Base-by-base conservation (phyloP, 1,139 yeast genomes). In the Kodamaea arcana region DNA sequence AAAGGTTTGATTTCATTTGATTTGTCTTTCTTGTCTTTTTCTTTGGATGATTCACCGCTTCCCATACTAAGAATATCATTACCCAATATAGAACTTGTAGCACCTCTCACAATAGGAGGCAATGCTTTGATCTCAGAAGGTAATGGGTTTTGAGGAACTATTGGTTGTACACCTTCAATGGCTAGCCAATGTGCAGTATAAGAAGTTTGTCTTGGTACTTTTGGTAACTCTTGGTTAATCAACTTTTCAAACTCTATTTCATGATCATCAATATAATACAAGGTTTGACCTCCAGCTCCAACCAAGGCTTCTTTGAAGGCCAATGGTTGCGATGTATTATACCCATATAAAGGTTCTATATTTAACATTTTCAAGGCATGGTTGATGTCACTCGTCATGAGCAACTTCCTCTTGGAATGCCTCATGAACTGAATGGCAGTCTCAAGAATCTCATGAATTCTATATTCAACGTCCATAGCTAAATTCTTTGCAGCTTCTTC, bases 101-200 rank as follows among this genome's bases (percentile, higher is more conserved):
- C 85, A 29, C 94, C 94, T 51, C 94, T 67, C 28, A 77, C 71
- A 13, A 77, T 66, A 2, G 90, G 83, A 27, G 85, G 81, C 16
- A 82, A 56, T 34, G 71, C 69, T 51, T 78, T 79, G 37, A 83
- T 78, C 48, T 83, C 94, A 28, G 80, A 72, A 16, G 90, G 78
- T 30, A 84, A 76, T 24, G 99, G 99, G 61, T 94, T 94, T 60
- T 94, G 98, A 2, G 97, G 95, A 38, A 94, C 92, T 34, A 94
- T 83, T 1, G 99, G 98, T 55, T 94, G 99, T 3, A 94, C 96
- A 35, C 99, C 99, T 61, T 94, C 99, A 39, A 94, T 86, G 1
- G 98, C 97, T 27, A 94, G 71, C 98, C 99, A 94, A 58, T 94
- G 99, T 2, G 97, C 96, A 0, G 97, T 87, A 56, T 85, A 90